Evolutionary conservation across 768 basidiomycete genomes (phyloP).

Genomic region (Phanerochaete carnosa): DNA sequence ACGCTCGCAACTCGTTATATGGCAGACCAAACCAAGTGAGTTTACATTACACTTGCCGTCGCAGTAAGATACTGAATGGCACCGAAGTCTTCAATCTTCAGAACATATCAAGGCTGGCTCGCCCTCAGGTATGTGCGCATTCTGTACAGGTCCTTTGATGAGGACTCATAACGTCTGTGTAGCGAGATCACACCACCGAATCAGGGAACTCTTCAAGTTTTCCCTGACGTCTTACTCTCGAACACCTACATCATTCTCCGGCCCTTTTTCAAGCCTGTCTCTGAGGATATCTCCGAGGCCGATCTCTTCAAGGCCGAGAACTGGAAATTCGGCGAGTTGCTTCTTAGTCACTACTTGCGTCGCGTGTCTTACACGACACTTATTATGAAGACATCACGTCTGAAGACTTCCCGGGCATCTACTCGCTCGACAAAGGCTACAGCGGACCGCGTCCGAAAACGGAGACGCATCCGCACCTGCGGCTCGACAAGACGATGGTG

Average conservation of each 20-base stretch:
- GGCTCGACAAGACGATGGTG: constrained; percentile 61
- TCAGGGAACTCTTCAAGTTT: constrained; percentile 68
- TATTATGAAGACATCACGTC: constrained; percentile 10
- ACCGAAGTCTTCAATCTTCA: constrained; percentile 21
- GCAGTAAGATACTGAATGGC: background rate
- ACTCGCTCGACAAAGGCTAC: constrained; percentile 26
- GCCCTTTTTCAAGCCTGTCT: constrained; percentile 66
- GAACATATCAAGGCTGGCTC: constrained; percentile 77
- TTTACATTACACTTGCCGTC: background rate
- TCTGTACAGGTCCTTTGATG: background rate
- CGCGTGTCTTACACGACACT: background rate
- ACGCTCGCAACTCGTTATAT: constrained; percentile 64
- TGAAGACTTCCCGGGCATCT: constrained; percentile 32
- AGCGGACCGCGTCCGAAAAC: constrained; percentile 47
- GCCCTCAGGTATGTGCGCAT: constrained; percentile 49
- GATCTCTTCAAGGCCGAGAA: constrained; percentile 16
- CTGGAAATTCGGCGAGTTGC: constrained; percentile 21
- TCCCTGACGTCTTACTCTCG: constrained; percentile 60
- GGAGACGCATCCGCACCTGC: constrained; percentile 62
- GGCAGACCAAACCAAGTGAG: constrained; percentile 48
- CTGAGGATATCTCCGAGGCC: constrained; percentile 22
- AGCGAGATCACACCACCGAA: constrained; percentile 66
- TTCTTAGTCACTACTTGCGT: background rate
- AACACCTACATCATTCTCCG: constrained; percentile 73
- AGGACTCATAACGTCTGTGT: constrained; percentile 2